Base-by-base conservation (phyloP, 208 protist genomes). In the Acanthamoeba quina region DNA sequence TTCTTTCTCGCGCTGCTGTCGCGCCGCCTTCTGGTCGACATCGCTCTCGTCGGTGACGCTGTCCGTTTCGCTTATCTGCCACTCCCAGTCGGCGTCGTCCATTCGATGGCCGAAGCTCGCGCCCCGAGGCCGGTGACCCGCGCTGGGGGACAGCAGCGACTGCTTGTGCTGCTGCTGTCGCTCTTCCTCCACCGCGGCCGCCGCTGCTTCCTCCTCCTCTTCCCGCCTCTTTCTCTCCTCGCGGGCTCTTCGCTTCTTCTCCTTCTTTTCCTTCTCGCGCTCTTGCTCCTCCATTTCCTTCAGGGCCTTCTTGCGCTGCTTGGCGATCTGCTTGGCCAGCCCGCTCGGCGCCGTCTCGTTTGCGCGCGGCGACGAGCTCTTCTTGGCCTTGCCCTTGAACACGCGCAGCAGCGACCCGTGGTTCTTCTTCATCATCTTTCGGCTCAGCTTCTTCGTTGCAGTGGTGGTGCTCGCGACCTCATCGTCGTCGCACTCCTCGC, bases 391-490 rank as follows among this genome's bases (percentile, higher is more conserved):
- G 72, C 19, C 19, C 41, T 80, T 80, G 72, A 80, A 80, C 41
- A 80, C 72, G 72, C 72, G 72, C 34, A 80, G 72, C 34, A 80
- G 72, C 72, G 72, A 80, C 6, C 72, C 72, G 72, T 80, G 72
- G 37, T 80, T 80, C 72, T 52, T 80, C 44, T 52, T 44, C 34
- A 80, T 26, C 72, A 52, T 52, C 72, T 52, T 44, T 6, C 72
- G 72, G 72, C 72, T 80, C 15, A 80, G 41, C 72, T 80, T 80
- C 31, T 80, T 80, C n/a, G 31, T 70, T 3, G 5, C n/a, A 26
- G n/a, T 70, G 29, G 10, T 70, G n/a, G 24, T 37, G n/a, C 64
- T 70, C 60, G 64, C n/a, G 1, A 37, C 64, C 15, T 21, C 37
- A 3, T 44, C 72, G 15, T 80, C 44, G 26, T 80, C 31, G 37